Base-by-base conservation (phyloP, 345 rosid genomes). In the Kernera saxatilis region DNA sequence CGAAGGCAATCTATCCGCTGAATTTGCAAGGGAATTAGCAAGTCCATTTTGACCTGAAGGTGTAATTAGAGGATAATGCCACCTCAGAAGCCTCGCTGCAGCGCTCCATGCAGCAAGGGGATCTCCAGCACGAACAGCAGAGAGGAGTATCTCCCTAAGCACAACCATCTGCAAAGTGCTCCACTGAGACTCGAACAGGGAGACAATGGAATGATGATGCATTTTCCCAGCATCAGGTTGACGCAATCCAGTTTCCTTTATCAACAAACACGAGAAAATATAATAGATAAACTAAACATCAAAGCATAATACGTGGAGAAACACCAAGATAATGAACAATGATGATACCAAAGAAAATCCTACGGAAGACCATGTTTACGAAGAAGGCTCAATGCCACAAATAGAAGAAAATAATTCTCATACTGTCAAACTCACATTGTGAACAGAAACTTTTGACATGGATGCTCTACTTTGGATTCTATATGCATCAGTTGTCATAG, bases 91-190 rank as follows among this genome's bases (percentile, higher is more conserved):
- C 77, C 98, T 87, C 35, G 99, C 97, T 77, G 98, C 98, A 67
- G 98, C 98, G 61, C 97, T 92, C 99, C 99, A 91, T 3, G 99
- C 97, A 74, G 91, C 84, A 77, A 92, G 91, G 75, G 98, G 99
- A 81, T 94, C 98, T 75, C 92, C 95, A 27, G 98, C 97, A 55
- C 98, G 91, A 83, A 88, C 96, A 76, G 99, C 91, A 79, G 99
- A 91, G 61, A 92, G 85, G 74, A 92, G 80, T 86, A 95, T 88
- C 88, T 95, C 99, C 78, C 97, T 84, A 62, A 95, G 81, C 61
- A 95, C 99, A 80, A 95, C 98, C 99, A 95, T 95, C 85, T 92
- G 99, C 78, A 95, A 84, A 19, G 90, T 90, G 87, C 98, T 92
- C 99, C 99, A 95, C 50, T 88, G 99, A 63, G 97, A 95, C 81